Base-by-base conservation (phyloP, 2,329 filamentous ascomycete genomes). In the Ilyonectria mors-panacis region DNA sequence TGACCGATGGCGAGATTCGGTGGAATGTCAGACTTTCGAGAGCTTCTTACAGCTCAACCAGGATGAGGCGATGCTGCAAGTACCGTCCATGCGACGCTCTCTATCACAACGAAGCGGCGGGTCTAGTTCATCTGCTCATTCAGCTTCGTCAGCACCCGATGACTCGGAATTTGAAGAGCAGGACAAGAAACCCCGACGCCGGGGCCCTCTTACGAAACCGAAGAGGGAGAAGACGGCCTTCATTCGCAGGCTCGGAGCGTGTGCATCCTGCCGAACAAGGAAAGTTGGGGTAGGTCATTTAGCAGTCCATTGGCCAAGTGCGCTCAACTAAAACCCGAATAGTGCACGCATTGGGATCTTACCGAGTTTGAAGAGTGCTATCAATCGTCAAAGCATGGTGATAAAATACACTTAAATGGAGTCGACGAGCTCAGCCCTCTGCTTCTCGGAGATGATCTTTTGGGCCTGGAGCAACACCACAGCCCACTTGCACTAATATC, bases 311-410 rank as follows among this genome's bases (percentile, higher is more conserved):
- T 53, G 12, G 23, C 56, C 17, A 39, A 33, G 15, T 17, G 12
- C 28, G 19, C 39, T 26, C 21, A 23, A 59, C 56, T 53, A 47
- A 50, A 9, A n/a, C 60, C 13, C 28, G 19, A 47, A 56, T 28
- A 65, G 53, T 59, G 58, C 47, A 67, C 50, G 17, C 54, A 67
- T 57, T 68, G 66, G 66, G 63, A 68, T 39, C 50, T 66, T 2
- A 17, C 45, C 10, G 66, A 66, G 50, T 68, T 66, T 35, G 63
- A 68, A 48, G n/a, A 55, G 35, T 54, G 45, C 17, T 67, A 58
- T 47, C 60, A 10, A 42, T 21, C 17, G 45, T 59, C 39, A 26
- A 68, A 60, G 26, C 21, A 13, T 21, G 30, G 21, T 35, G 37
- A 28, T 4, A 26, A 28, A 26, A 21, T 47, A n/a, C 17, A 35